A percentile compares a stretch with the other conserved stretches of the same genome.
Conservation (phyloP, 768 basidiomycete species). For the Pulveroboletus sp. region DNA sequence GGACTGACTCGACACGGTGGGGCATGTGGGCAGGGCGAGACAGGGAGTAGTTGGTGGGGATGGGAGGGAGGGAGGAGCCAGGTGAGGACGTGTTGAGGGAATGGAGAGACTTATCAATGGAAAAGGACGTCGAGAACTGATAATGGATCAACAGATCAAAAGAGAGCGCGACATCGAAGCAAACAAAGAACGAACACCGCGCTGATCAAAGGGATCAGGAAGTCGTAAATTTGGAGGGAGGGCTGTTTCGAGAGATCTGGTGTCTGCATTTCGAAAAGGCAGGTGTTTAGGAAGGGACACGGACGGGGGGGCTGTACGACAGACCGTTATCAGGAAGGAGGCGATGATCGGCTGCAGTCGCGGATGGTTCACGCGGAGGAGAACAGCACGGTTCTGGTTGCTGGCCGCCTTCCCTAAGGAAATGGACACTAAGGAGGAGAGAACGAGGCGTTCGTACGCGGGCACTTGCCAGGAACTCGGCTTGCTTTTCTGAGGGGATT, state of each 20-base stretch:
- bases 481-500: conserved; percentile 22
- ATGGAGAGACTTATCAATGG: conserved; percentile 35
- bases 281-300: conserved; percentile 26
- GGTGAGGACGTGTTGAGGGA: conserved; percentile 21
- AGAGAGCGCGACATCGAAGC: conserved; percentile 31
- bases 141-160: conserved; percentile 37
- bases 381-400: conserved; percentile 17
- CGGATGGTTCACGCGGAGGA: conserved; percentile 22
- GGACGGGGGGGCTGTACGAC: conserved; percentile 18
- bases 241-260: conserved; percentile 33
- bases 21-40: conserved; percentile 39
- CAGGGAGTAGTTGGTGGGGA: conserved; percentile 8
- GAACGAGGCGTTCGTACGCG: conserved; percentile 19
- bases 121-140: conserved; percentile 35
- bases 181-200: conserved; percentile 34
- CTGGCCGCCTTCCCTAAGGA: conserved; percentile 26
- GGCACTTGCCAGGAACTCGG: conserved; percentile 26
- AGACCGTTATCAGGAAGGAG: conserved; percentile 29
- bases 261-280: conserved; percentile 28
- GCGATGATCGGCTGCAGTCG: conserved; percentile 31
- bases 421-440: conserved; percentile 8
- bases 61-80: conserved; percentile 13
- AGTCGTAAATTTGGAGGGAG: conserved; percentile 30
- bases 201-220: conserved; percentile 32
- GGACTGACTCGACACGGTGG: conserved; percentile 43